Evolutionary conservation across 2,329 filamentous ascomycete genomes (phyloP).

Genomic region (Penicillium thymicola): DNA sequence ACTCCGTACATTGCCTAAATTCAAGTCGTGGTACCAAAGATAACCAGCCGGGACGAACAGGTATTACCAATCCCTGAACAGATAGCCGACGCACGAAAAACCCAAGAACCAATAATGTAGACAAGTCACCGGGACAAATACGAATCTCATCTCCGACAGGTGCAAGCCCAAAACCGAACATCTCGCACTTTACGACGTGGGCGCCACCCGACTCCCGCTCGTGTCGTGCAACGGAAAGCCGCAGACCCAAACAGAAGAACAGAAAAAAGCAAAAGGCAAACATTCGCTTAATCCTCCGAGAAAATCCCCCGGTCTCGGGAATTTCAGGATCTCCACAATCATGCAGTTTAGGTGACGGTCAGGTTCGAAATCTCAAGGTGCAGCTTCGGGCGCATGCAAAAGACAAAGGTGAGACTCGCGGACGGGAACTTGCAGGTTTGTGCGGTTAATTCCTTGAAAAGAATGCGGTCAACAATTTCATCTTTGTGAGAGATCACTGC

Average conservation of each 20-base stretch:
- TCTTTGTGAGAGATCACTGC: background rate
- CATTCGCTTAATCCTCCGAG: background rate
- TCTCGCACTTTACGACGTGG: background rate
- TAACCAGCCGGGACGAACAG: background rate
- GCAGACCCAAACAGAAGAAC: background rate
- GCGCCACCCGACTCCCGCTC: slow-evolving; percentile 1
- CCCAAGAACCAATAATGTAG: background rate
- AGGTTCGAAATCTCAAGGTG: background rate
- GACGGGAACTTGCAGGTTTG: background rate
- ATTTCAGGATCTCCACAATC: background rate
- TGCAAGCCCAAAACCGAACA: background rate
- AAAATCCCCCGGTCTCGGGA: background rate
- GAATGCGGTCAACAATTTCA: background rate
- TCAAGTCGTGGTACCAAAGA: background rate
- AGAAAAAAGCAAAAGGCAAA: background rate
- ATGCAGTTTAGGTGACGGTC: background rate
- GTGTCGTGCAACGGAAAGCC: background rate
- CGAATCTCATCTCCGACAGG: background rate
- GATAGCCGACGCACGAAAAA: background rate
- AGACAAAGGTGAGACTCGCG: background rate
- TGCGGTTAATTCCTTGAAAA: background rate
- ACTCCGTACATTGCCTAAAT: background rate
- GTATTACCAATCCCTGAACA: background rate
- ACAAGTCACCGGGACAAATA: background rate
- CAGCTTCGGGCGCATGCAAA: background rate